Evolutionary conservation across 1,139 yeast genomes (phyloP), one percentile per base, ranked within the genome.

Genomic region (Sugiyamaella grinbergsii): DNA sequence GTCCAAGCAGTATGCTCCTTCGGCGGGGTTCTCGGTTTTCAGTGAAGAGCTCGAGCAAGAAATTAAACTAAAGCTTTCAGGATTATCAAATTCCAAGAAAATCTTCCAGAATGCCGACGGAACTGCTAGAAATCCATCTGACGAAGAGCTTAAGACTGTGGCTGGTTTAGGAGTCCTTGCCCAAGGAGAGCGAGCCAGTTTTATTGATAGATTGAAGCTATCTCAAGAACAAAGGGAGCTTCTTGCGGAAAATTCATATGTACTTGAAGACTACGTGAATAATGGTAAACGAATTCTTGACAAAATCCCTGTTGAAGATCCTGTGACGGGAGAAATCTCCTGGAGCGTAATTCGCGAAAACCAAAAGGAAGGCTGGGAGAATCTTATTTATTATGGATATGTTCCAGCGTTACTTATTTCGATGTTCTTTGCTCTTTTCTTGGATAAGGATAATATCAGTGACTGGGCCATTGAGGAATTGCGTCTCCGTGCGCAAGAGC

Each of bases 401-500:
- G 82, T 86, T 38, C 91, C 94, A 52, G 88, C 86, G 7, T 65
- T 77, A 58, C 62, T 77, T 45, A 63, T 74, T 51, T 63, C 78
- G 26, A 65, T 77, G 39, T 77, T 74, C 42, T 68, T 78, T 28
- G 64, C 77, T 39, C 74, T 76, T 63, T 70, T 70, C 65, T 72
- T 79, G 59, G 79, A 79, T 50, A 73, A 73, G 54, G 70, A 70
- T 51, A 71, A 69, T 53, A 64, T 73, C 66, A 63, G 70, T 53
- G 87, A 82, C 63, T 87, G 95, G 95, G 95, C 95, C 39, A 81
- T 82, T 68, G 82, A 85, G 67, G 95, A 87, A 72, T 79, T 87
- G 69, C 77, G 88, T 65, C 77, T 85, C 68, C 84, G 95, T 76
- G 91, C 89, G 28, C 75, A 74, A 60, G 79, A 78, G 56, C 78